Percentiles rank a stretch among this genome's conserved stretches.
phyloP scores from a whole-genome alignment of 129 eudicot genomes.

The Solidago caesia region DNA sequence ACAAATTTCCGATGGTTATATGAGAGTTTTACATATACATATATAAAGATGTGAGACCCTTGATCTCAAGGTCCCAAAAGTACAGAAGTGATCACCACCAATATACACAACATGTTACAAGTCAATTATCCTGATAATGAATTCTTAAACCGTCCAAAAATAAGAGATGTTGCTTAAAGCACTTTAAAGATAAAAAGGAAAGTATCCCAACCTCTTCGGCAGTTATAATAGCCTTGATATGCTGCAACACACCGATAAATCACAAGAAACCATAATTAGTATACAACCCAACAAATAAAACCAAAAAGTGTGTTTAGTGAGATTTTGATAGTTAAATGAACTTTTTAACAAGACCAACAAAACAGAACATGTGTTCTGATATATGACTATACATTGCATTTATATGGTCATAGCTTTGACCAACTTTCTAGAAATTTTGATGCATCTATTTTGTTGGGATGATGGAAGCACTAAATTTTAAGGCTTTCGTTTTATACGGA shows the following conservation, averaged over 20 bases:
- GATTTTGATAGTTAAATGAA: not conserved
- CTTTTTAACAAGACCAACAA: slow-evolving; percentile 1
- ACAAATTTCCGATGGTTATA: not conserved
- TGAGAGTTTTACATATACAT: not conserved
- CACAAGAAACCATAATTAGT: slow-evolving; percentile 16
- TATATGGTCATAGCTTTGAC: not conserved
- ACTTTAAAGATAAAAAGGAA: not conserved
- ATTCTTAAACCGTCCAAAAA: slow-evolving; percentile 6
- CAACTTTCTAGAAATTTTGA: not conserved
- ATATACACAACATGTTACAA: not conserved
- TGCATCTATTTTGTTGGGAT: not conserved
- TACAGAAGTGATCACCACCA: slow-evolving; percentile 3
- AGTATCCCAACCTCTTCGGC: slow-evolving; percentile 56
- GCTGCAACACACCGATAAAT: slow-evolving; percentile 43
- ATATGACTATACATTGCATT: slow-evolving; percentile 8
- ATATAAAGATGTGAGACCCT: not conserved
- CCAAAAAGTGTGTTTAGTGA: not conserved
- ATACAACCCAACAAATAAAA: slow-evolving; percentile 14
- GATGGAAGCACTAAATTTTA: not conserved
- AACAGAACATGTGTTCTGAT: not conserved
- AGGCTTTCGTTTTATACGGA: not conserved
- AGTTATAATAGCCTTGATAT: slow-evolving; percentile 85
- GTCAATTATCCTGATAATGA: not conserved
- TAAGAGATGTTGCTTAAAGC: not conserved
- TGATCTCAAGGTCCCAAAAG: not conserved